These are phyloP conservation scores for Circinella umbellata DNA, from an alignment of 371 early-diverging fungal species.

Conservation along the genomic window DNA sequence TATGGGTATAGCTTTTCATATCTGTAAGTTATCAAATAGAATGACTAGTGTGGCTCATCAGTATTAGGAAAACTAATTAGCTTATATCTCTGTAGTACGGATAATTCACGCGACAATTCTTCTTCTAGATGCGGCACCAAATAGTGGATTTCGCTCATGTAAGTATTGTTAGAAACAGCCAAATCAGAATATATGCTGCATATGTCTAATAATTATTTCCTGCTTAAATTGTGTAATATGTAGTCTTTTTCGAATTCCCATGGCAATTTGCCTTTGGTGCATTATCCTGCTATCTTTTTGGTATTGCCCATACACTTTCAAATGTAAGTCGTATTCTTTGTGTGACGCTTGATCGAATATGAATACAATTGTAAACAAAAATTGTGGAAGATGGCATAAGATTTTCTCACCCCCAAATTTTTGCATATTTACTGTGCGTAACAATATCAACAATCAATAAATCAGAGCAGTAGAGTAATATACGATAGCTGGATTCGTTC, in stretches of 20 bases:
- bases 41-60: neutral
- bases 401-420: conserved; percentile 4
- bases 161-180: neutral
- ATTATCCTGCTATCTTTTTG: conserved; percentile 44
- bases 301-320: conserved; percentile 43
- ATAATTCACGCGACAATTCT: conserved; percentile 31
- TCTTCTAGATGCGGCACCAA: conserved; percentile 19
- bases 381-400: neutral
- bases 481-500: conserved; percentile 29
- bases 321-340: conserved; percentile 26
- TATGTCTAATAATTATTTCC: no score
- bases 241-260: conserved; percentile 26
- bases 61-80: neutral
- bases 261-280: conserved; percentile 49
- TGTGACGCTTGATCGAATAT: neutral
- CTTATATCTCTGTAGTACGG: conserved; percentile 25
- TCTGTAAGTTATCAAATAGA: conserved; percentile 15
- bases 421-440: neutral
- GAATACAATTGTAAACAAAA: neutral
- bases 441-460: neutral
- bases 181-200: no score
- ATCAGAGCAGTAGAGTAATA: conserved; percentile 39
- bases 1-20: conserved; percentile 24
- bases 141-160: conserved; percentile 25
- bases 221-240: no score